A percentile compares a stretch with the other conserved stretches of the same genome.
phyloP scores from a whole-genome alignment of 805 yeast genomes.

The Torulaspora franciscae region DNA sequence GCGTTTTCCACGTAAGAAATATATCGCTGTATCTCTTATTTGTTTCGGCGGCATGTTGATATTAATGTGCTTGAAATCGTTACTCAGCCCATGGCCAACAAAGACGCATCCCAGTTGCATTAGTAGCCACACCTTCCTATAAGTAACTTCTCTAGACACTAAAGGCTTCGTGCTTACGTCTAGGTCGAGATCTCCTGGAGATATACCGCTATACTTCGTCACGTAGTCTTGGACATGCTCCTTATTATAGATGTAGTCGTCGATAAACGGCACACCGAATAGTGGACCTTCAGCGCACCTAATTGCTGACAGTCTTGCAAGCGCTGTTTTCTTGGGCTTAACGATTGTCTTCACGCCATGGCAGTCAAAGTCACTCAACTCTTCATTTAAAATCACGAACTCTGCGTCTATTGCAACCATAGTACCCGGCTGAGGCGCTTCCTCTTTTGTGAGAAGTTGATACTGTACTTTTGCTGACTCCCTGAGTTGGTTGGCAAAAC shows the following conservation, averaged over 20 bases:
- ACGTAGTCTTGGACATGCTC: constrained; percentile 75
- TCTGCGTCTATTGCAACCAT: constrained; percentile 95
- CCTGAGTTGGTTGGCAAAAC: constrained; percentile 63
- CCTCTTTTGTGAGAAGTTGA: constrained; percentile 57
- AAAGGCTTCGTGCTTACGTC: constrained; percentile 56
- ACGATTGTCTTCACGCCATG: constrained; percentile 66
- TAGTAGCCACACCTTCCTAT: constrained; percentile 83
- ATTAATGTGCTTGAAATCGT: constrained; percentile 91
- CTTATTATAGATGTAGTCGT: constrained; percentile 79
- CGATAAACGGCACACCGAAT: constrained; percentile 78
- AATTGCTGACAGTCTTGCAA: constrained; percentile 86
- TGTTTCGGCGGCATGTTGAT: constrained; percentile 80
- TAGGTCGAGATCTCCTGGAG: constrained; percentile 83
- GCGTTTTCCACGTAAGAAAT: constrained; percentile 70
- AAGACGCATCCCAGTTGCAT: constrained; percentile 85
- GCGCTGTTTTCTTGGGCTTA: constrained; percentile 66
- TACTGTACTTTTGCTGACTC: constrained; percentile 58
- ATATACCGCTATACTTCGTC: constrained; percentile 91
- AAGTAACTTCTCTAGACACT: constrained; percentile 77
- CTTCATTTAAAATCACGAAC: constrained; percentile 78
- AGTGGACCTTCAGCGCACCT: constrained; percentile 63
- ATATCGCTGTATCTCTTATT: constrained; percentile 85
- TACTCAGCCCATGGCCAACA: constrained; percentile 89
- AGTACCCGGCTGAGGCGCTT: constrained; percentile 71
- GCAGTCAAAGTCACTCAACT: constrained; percentile 69